These are phyloP conservation scores for Dispira parvispora DNA, from an alignment of 192 early-diverging fungal genomes.

Conservation along the genomic window DNA sequence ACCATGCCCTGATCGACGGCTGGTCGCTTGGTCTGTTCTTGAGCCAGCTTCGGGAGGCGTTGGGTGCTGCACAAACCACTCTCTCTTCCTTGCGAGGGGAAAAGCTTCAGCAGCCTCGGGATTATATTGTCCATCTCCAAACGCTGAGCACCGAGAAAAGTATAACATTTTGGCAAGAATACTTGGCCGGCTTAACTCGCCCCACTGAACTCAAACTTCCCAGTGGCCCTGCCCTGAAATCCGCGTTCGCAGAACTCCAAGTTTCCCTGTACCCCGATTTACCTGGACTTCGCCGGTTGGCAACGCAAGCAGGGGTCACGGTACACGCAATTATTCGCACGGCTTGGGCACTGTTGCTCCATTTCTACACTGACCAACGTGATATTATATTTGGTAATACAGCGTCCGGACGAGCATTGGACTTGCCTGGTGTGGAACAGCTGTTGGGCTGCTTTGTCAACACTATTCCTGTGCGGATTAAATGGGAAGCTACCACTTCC, in stretches of 20 bases:
- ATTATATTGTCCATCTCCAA: too few relatives aligned
- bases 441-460: conserved; percentile 6
- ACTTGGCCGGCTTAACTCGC: too few relatives aligned
- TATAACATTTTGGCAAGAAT: too few relatives aligned
- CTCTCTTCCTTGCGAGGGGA: too few relatives aligned
- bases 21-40: not conserved
- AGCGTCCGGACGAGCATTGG: not conserved
- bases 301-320: not conserved
- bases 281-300: not conserved
- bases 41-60: too few relatives aligned
- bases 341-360: not conserved
- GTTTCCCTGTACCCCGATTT: too few relatives aligned
- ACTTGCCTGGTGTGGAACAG: not conserved
- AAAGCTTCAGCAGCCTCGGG: too few relatives aligned
- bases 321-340: not conserved
- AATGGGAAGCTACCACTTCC: not conserved
- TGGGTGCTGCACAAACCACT: too few relatives aligned
- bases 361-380: not conserved
- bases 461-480: not conserved
- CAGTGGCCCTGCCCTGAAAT: too few relatives aligned
- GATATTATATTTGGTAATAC: conserved; percentile 7
- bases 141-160: too few relatives aligned
- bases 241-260: too few relatives aligned
- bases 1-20: conserved; percentile 6
- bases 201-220: too few relatives aligned